These are phyloP conservation scores for Aspergillus neotritici DNA, from an alignment of 2,329 filamentous ascomycete genomes.

Conservation along the genomic window DNA sequence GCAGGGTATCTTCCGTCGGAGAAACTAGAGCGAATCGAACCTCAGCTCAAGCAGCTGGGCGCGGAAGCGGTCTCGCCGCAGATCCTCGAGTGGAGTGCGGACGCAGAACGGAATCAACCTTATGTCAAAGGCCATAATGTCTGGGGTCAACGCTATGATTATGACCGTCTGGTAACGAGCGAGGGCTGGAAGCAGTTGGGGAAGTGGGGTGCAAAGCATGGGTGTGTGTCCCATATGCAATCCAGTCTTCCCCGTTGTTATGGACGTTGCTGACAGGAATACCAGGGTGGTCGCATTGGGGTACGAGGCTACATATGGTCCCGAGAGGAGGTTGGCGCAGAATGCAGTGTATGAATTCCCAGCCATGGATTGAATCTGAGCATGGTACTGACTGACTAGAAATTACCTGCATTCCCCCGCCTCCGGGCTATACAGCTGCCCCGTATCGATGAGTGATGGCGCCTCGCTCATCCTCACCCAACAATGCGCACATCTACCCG, in stretches of 20 bases:
- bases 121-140: conserved; percentile 56
- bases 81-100: conserved; percentile 38
- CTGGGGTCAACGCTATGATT: conserved; percentile 52
- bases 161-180: conserved; percentile 56
- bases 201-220: conserved; percentile 29
- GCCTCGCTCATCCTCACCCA: conserved; percentile 31
- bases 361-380: background rate
- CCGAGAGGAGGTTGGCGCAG: conserved; percentile 19
- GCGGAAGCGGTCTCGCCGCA: conserved; percentile 28
- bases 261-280: background rate
- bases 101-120: conserved; percentile 61
- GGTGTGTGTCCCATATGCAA: conserved; percentile 9
- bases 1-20: conserved; percentile 42
- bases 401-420: conserved; percentile 56
- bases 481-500: conserved; percentile 7
- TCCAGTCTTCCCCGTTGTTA: too few relatives aligned
- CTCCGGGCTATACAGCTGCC: conserved; percentile 58
- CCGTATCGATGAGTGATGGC: conserved; percentile 55
- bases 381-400: conserved; percentile 7
- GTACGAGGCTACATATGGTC: conserved; percentile 19
- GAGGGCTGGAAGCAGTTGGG: conserved; percentile 56
- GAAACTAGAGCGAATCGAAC: conserved; percentile 50
- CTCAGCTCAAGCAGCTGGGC: conserved; percentile 22
- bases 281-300: conserved; percentile 21
- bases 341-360: conserved; percentile 23